Evolutionary conservation across 2,329 filamentous ascomycete species (phyloP), one percentile per base, ranked within the genome.

Genomic region (Curvularia sp.): DNA sequence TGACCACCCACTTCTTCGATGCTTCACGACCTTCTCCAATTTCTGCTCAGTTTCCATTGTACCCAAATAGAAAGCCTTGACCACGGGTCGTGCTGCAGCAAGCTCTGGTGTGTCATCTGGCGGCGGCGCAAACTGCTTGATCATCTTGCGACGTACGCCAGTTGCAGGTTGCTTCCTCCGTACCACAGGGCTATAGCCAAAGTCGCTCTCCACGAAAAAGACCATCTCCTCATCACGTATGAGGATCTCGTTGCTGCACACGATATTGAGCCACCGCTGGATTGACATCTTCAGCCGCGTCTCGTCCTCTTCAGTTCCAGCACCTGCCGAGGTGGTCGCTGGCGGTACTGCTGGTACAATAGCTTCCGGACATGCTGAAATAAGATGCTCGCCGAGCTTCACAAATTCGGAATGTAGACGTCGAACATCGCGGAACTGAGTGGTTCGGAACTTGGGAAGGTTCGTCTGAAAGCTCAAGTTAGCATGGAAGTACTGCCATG

Each of bases 41-140:
- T 97, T 98, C 79, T 99, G 95, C 43, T 93, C 92, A n/a, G 92
- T 88, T 75, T 98, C 95, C 92, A 99, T 96, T 6, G 92, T 89
- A 20, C 92, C 92, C 22, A 99, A 83, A 74, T 99, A 99, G 76
- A 99, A 98, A 48, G 93, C 85, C 81, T 99, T 99, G 38, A 98
- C 95, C 43, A 92, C 84, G 0, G 95, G 95, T 53, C 95, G 87
- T 20, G 93, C 93, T 69, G 95, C 89, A 63, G 94, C 89, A 55
- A 99, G 84, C 80, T 99, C 95, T 9, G 94, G 93, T 1, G 95
- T 98, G 77, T 99, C 95, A 78, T 99, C 95, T 12, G 95, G 93
- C 0, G 95, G 95, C 31, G 95, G 95, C 38, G 95, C 94, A 78
- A 99, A 99, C 77, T 99, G 95, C 83, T 99, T 99, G 75, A 99